Conservation (phyloP, 805 yeast genomes). For the Wickerhamiella lipophila region DNA sequence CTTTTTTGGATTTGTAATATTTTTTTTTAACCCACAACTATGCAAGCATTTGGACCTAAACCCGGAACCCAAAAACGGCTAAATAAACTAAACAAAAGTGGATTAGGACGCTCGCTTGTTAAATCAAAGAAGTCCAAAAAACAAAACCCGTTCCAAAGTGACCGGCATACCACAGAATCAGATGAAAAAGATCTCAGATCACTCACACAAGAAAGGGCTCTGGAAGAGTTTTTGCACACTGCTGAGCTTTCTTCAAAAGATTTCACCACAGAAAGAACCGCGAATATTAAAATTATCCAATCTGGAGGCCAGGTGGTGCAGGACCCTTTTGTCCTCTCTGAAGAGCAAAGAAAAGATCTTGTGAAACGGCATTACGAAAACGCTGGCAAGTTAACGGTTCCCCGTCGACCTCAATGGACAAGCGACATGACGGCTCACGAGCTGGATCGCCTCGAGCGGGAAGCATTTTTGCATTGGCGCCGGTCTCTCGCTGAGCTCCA, state of each 20-base stretch:
- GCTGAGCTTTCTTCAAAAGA: constrained; percentile 95
- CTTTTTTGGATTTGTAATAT: background rate
- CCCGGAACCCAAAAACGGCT: constrained; percentile 69
- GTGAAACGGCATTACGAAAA: constrained; percentile 45
- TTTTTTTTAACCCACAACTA: background rate
- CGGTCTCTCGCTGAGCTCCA: constrained; percentile 74
- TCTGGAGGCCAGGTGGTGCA: constrained; percentile 37
- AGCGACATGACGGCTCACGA: constrained; percentile 56
- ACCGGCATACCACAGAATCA: constrained; percentile 67
- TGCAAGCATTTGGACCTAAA: constrained; percentile 56
- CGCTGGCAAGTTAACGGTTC: constrained; percentile 58
- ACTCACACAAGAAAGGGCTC: constrained; percentile 84
- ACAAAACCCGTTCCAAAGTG: constrained; percentile 70
- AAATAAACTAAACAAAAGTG: constrained; percentile 46
- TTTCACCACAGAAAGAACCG: constrained; percentile 80
- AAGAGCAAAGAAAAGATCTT: constrained; percentile 51
- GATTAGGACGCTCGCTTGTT: constrained; percentile 72
- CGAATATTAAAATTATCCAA: constrained; percentile 71
- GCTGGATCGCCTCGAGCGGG: constrained; percentile 76
- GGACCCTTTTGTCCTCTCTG: constrained; percentile 41
- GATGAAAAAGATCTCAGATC: constrained; percentile 80
- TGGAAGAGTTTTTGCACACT: constrained; percentile 88
- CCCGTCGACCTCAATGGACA: constrained; percentile 86
- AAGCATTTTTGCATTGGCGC: constrained; percentile 90
- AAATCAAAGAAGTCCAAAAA: constrained; percentile 43